Evolutionary conservation across 768 basidiomycete genomes (phyloP).

Genomic region (Paxillus involutus): DNA sequence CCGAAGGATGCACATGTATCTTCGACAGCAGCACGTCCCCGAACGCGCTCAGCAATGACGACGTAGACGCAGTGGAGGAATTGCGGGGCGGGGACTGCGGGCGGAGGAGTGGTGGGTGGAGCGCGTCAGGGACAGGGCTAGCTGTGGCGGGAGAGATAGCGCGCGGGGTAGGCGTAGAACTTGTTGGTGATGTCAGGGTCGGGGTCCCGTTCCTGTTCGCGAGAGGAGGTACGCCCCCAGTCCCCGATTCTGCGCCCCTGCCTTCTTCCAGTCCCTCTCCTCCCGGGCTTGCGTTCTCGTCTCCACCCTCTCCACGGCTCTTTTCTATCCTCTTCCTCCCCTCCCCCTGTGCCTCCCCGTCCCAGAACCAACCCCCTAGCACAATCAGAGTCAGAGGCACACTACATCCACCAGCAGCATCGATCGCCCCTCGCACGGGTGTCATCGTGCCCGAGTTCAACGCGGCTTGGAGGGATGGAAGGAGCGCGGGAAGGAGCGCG

Average conservation of each 20-base stretch:
- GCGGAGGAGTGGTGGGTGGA: no score
- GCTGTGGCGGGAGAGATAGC: background rate
- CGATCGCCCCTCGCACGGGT: conserved; percentile 68
- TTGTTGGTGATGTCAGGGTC: no score
- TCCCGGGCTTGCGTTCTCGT: no score
- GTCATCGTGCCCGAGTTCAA: conserved; percentile 59
- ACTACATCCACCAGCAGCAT: conserved; percentile 69
- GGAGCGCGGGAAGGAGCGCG: conserved; percentile 75
- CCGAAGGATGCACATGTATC: background rate
- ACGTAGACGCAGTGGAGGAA: conserved; percentile 16
- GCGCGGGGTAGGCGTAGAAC: no score
- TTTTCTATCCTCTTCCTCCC: background rate
- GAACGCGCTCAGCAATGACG: conserved; percentile 20
- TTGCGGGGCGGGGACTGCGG: conserved; percentile 1
- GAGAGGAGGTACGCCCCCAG: background rate
- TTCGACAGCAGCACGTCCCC: conserved; percentile 14
- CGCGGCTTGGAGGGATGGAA: conserved; percentile 70
- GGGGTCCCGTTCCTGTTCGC: background rate
- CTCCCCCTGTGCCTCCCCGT: conserved; percentile 29
- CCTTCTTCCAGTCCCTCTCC: background rate
- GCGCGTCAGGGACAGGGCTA: background rate
- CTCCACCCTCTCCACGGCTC: background rate
- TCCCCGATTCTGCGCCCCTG: background rate
- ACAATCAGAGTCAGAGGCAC: conserved; percentile 90
- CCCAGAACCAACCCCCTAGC: conserved; percentile 89